Conservation (phyloP, 2,329 filamentous ascomycete species). For the Diplodia sapinea region DNA sequence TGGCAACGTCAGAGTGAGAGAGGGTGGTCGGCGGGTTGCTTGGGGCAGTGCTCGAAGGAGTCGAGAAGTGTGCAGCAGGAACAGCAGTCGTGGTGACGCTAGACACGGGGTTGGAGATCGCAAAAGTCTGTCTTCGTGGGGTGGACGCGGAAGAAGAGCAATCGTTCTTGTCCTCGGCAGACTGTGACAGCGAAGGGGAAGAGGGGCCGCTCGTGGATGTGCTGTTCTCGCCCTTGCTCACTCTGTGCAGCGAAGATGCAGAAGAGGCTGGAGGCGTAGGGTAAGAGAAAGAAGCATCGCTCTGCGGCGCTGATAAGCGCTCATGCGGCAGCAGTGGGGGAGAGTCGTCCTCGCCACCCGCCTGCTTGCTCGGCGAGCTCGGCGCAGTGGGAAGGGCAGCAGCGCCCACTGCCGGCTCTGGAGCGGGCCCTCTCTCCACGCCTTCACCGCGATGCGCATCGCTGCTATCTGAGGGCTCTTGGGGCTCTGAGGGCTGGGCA, state of each 20-base stretch:
- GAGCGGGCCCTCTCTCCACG: background rate
- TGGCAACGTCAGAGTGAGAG: conserved; percentile 56
- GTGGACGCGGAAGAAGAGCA: conserved; percentile 35
- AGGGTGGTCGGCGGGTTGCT: conserved; percentile 61
- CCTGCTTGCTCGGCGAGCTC: conserved; percentile 38
- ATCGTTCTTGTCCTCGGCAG: conserved; percentile 36
- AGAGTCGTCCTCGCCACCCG: conserved; percentile 35
- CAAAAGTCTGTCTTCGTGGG: conserved; percentile 45
- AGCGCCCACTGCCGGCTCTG: conserved; percentile 28
- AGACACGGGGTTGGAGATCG: conserved; percentile 61
- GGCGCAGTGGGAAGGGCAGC: conserved; percentile 43
- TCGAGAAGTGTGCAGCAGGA: conserved; percentile 72
- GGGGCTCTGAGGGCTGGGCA: conserved; percentile 43
- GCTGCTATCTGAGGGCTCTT: conserved; percentile 32
- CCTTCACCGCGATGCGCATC: conserved; percentile 32
- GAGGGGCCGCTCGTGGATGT: conserved; percentile 32
- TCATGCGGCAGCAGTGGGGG: conserved; percentile 48
- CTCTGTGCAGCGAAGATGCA: conserved; percentile 46
- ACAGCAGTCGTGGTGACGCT: conserved; percentile 67
- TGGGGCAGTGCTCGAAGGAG: conserved; percentile 58
- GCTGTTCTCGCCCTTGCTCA: conserved; percentile 36
- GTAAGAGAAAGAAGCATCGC: conserved; percentile 38
- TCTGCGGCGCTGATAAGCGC: conserved; percentile 35
- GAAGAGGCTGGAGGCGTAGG: conserved; percentile 52
- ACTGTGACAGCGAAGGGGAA: conserved; percentile 37